These are phyloP conservation scores for Strobilomyces dryophilus DNA, from an alignment of 768 basidiomycete species.

Conservation along the genomic window DNA sequence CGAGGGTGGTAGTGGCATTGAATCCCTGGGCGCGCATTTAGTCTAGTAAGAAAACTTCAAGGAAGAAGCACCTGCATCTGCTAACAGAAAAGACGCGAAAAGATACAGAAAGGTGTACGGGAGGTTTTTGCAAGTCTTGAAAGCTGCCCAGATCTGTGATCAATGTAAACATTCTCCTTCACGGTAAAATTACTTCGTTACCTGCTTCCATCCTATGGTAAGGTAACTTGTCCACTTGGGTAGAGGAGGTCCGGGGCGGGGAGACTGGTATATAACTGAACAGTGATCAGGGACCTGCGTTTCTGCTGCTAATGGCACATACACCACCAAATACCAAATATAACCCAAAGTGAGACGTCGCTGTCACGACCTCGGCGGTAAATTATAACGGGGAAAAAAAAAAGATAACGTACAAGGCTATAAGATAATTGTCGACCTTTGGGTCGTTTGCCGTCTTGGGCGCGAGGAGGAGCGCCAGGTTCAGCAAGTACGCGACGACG, in stretches of 20 bases:
- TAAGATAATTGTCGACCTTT: conserved; percentile 68
- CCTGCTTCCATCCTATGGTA: conserved; percentile 86
- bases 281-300: background rate
- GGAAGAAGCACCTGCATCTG: conserved; percentile 47
- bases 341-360: conserved; percentile 71
- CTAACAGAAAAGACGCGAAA: conserved; percentile 69
- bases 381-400: background rate
- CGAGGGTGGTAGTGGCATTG: conserved; percentile 73
- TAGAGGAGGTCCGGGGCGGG: conserved; percentile 74
- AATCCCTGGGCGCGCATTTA: conserved; percentile 48
- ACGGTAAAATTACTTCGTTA: conserved; percentile 17
- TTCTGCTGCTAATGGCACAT: conserved; percentile 21
- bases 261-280: conserved; percentile 80
- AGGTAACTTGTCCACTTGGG: conserved; percentile 75
- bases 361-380: conserved; percentile 29
- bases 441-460: conserved; percentile 39
- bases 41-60: background rate
- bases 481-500: conserved; percentile 58
- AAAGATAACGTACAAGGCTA: conserved; percentile 52
- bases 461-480: conserved; percentile 68
- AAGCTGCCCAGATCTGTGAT: conserved; percentile 67
- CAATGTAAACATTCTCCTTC: background rate
- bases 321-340: conserved; percentile 89
- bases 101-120: conserved; percentile 83
- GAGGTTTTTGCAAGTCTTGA: conserved; percentile 70